Evolutionary conservation across 2,329 filamentous ascomycete species (phyloP), one percentile per base, ranked within the genome.

Genomic region (Penicillium janthinellum): DNA sequence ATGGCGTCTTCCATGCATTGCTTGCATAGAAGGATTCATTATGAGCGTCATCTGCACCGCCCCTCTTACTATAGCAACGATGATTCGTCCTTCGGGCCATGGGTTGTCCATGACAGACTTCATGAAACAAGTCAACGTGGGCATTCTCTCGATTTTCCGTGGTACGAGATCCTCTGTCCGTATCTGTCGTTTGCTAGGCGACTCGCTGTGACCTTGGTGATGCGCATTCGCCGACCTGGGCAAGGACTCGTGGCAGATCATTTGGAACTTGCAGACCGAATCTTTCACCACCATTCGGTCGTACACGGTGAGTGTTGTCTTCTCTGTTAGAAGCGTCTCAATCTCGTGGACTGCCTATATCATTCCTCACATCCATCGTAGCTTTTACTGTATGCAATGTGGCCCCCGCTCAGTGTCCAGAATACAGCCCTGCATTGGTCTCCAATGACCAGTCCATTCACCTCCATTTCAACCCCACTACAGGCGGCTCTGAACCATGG

Each of bases 21-120:
- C 60, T 59, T 71, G 67, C 68, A 70, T 69, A 58, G 60, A 65
- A 58, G 57, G 59, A 64, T 64, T 65, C 62, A 57, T 63, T 61
- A 60, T 61, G 49, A 55, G 42, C 31, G 53, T 39, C 41, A 34
- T 54, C 55, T 61, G 56, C 45, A 47, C 50, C 56, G 63, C 64
- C 59, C 55, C 37, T 41, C 52, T 31, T 44, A 15, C 38, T 5
- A 31, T 14, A 14, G 7, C 22, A 38, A 22, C 35, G 37, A 38
- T 57, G 47, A 60, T 60, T 63, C 55, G 52, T 38, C n/a, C 44
- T 4, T 15, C 37, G 17, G 12, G 14, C 15, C 22, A 14, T 20
- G 38, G 22, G 17, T 17, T 12, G 37, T 35, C 50, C 34, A 7
- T 41, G 37, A 34, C 31, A 35, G 28, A 35, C 28, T 34, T 17